phyloP scores from a whole-genome alignment of 2,329 filamentous ascomycete genomes.

The Ophiostoma novo-ulmi region DNA sequence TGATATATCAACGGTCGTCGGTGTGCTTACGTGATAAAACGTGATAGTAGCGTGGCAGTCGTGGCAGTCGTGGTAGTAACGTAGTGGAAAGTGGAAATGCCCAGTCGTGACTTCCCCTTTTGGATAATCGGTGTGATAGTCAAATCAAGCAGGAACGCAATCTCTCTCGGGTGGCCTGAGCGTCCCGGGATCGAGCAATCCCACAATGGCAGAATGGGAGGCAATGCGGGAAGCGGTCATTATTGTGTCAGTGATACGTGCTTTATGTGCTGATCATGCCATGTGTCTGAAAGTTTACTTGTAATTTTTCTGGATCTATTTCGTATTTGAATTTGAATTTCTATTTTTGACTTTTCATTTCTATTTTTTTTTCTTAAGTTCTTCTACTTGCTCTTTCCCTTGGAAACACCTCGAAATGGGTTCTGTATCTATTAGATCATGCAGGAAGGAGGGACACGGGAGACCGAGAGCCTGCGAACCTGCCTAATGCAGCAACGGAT shows the following conservation, averaged over 20 bases:
- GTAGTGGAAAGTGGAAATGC: neutral
- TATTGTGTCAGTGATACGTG: neutral
- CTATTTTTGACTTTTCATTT: neutral
- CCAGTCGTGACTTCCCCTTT: neutral
- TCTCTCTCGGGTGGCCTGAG: neutral
- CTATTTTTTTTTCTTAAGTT: neutral
- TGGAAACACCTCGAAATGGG: neutral
- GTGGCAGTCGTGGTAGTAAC: neutral
- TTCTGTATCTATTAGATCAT: constrained; percentile 1
- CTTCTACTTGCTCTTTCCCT: neutral
- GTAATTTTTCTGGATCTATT: neutral
- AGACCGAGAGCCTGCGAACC: neutral
- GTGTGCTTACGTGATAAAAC: constrained; percentile 1
- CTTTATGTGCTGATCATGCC: neutral
- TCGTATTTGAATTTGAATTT: neutral
- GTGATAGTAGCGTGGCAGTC: neutral
- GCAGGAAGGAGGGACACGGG: neutral
- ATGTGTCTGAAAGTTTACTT: neutral
- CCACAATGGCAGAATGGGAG: neutral
- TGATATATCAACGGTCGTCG: neutral
- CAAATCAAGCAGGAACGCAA: neutral
- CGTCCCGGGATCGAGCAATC: neutral
- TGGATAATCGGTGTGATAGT: neutral
- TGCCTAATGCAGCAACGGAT: neutral
- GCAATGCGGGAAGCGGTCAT: neutral